phyloP scores from a whole-genome alignment of 2,329 filamentous ascomycete species.

The Penicillium sp. region DNA sequence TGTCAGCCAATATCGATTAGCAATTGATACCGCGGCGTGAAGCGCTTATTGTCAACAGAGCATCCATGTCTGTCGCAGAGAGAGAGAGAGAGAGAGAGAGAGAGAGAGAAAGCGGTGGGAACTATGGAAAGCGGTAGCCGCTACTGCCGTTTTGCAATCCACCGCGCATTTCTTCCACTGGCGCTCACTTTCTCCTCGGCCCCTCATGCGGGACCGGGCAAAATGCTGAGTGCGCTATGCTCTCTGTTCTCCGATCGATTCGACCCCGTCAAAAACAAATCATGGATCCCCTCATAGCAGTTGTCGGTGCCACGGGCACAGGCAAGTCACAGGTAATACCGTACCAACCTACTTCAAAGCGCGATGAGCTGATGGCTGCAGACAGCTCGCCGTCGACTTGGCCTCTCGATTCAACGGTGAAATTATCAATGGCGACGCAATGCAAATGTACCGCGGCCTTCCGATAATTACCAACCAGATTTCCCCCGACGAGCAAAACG shows the following conservation, averaged over 20 bases:
- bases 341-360: no score
- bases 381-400: conserved; percentile 81
- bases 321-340: conserved; percentile 84
- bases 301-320: conserved; percentile 87
- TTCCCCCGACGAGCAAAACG: conserved; percentile 67
- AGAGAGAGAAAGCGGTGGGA: no score
- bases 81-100: no score
- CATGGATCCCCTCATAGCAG: conserved; percentile 65
- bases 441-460: conserved; percentile 92
- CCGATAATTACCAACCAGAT: conserved; percentile 97
- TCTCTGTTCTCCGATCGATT: conserved; percentile 25
- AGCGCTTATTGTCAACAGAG: no score
- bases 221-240: conserved; percentile 18
- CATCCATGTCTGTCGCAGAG: no score
- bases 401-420: conserved; percentile 83
- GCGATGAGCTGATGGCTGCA: conserved; percentile 34
- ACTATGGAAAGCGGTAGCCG: no score
- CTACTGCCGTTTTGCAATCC: no score
- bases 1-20: no score
- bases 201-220: no score
- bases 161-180: no score
- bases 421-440: conserved; percentile 94
- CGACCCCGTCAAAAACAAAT: conserved; percentile 19
- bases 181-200: no score
- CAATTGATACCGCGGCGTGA: no score